Evolutionary conservation across 2,329 filamentous ascomycete species (phyloP).

Genomic region (Aureobasidium pullulans): DNA sequence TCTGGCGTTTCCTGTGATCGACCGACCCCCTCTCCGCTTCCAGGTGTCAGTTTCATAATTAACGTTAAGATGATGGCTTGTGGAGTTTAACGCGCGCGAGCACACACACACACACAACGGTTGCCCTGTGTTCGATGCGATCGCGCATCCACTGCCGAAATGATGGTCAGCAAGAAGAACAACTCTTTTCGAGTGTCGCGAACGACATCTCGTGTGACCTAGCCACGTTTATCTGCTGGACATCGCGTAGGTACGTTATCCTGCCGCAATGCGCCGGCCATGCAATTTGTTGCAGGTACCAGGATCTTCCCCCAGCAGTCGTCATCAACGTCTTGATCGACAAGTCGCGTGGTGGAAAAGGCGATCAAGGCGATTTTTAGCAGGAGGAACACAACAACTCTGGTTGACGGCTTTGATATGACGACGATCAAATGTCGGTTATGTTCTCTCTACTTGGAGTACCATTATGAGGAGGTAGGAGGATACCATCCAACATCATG

Average conservation of each 20-base stretch:
- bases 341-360: conserved; percentile 11
- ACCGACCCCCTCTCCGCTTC: conserved; percentile 8
- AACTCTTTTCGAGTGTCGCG: neutral
- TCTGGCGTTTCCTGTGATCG: conserved; percentile 6
- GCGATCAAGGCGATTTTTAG: conserved; percentile 12
- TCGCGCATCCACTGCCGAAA: neutral
- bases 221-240: neutral
- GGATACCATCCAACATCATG: neutral
- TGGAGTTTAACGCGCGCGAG: conserved; percentile 1
- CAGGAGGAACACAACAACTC: neutral
- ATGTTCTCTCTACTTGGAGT: neutral
- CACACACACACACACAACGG: neutral
- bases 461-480: neutral
- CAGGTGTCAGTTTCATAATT: conserved; percentile 12
- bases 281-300: conserved; percentile 11
- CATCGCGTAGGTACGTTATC: neutral
- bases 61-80: conserved; percentile 10
- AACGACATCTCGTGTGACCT: neutral
- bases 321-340: conserved; percentile 13
- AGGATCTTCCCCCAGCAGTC: conserved; percentile 1
- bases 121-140: neutral
- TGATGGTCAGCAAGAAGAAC: neutral
- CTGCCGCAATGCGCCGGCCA: conserved; percentile 8
- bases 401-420: conserved; percentile 1
- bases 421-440: conserved; percentile 8